Evolutionary conservation across 73 alveolate genomes (phyloP).

Genomic region (Paramecium octaurelia): DNA sequence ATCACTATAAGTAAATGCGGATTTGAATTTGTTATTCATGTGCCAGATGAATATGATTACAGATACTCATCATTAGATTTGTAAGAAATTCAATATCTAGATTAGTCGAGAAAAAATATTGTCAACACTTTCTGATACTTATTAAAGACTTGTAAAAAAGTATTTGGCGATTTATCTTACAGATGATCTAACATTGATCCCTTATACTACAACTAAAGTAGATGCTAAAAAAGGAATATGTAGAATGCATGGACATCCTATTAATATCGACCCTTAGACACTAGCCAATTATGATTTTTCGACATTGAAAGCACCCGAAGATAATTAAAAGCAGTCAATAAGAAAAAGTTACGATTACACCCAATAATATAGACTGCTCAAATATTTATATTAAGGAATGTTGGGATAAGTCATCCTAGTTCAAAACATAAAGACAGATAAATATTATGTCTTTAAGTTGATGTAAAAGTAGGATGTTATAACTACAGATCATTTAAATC

Average conservation of each 20-base stretch:
- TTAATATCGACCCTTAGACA: slow-evolving; percentile 43
- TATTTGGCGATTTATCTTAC: slow-evolving; percentile 3
- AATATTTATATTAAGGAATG: slow-evolving; percentile 87
- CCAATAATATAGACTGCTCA: slow-evolving; percentile 69
- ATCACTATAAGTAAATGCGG: slow-evolving; percentile 53
- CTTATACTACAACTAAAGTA: slow-evolving; percentile 74
- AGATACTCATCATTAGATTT: slow-evolving; percentile 65
- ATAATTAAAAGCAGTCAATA: background rate
- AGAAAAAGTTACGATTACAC: background rate
- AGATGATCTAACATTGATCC: slow-evolving; percentile 66
- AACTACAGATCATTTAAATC: slow-evolving; percentile 81
- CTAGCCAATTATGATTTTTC: slow-evolving; percentile 36
- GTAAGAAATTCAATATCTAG: background rate
- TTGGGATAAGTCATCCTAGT: slow-evolving; percentile 90
- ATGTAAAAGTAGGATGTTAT: slow-evolving; percentile 86
- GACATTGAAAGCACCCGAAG: background rate
- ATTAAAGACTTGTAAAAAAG: background rate
- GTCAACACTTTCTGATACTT: background rate
- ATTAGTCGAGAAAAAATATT: slow-evolving; percentile 66
- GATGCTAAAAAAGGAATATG: slow-evolving; percentile 70
- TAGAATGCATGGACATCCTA: slow-evolving; percentile 66
- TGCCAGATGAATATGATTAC: slow-evolving; percentile 79
- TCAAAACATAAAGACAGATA: slow-evolving; percentile 67
- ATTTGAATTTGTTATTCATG: slow-evolving; percentile 73
- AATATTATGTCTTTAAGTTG: slow-evolving; percentile 87